Evolutionary conservation across 768 basidiomycete genomes (phyloP).

Genomic region (Megacollybia marginata): DNA sequence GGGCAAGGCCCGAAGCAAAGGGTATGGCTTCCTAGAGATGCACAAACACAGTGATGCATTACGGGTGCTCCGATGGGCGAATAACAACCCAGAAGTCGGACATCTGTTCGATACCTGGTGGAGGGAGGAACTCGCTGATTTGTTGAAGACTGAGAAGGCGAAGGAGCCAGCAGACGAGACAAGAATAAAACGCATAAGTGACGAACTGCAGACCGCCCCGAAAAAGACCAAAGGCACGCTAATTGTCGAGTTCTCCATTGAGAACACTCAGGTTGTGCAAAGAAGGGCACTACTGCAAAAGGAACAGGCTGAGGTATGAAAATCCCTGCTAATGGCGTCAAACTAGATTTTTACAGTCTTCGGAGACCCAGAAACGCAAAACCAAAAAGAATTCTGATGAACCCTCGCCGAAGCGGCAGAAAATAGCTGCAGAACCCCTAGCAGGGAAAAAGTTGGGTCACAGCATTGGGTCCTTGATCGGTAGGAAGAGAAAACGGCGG

Average conservation of each 20-base stretch:
- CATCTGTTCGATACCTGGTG: slow-evolving; percentile 75
- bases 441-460: too few relatives aligned
- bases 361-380: too few relatives aligned
- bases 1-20: slow-evolving; percentile 82
- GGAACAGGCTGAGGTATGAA: slow-evolving; percentile 14
- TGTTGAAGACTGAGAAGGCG: not conserved
- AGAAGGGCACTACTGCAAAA: slow-evolving; percentile 52
- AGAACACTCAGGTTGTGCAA: slow-evolving; percentile 87
- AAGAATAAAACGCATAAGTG: slow-evolving; percentile 52
- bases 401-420: too few relatives aligned
- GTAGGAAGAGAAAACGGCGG: too few relatives aligned
- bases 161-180: slow-evolving; percentile 41
- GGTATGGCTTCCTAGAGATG: slow-evolving; percentile 95
- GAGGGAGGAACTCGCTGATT: slow-evolving; percentile 52
- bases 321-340: too few relatives aligned
- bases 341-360: too few relatives aligned
- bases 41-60: slow-evolving; percentile 83
- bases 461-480: too few relatives aligned
- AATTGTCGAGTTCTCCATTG: slow-evolving; percentile 94
- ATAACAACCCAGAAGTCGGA: slow-evolving; percentile 71
- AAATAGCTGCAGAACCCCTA: too few relatives aligned
- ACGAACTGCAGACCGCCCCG: slow-evolving; percentile 33
- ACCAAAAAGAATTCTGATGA: too few relatives aligned
- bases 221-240: slow-evolving; percentile 44
- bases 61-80: slow-evolving; percentile 88